Evolutionary conservation across 129 eudicot species (phyloP).

Genomic region (carrot (Daucus carota)): DNA sequence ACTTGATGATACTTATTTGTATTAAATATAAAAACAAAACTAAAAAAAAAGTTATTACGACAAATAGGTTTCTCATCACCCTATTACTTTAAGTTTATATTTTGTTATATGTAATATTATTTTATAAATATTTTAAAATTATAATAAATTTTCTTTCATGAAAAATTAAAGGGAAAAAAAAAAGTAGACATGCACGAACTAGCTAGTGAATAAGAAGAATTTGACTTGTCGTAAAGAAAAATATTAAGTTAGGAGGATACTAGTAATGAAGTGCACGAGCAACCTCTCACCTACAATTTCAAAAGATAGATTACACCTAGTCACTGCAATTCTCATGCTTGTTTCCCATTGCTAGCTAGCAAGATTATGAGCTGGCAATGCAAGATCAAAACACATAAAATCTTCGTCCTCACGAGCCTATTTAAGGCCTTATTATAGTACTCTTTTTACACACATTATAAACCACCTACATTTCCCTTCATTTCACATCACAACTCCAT

Average conservation of each 20-base stretch:
- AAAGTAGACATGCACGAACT: too few species aligned
- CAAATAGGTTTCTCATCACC: too few species aligned
- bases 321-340: conserved; percentile 25
- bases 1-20: too few species aligned
- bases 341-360: conserved; percentile 21
- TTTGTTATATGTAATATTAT: too few species aligned
- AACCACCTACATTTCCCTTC: conserved; percentile 1
- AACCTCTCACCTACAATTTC: conserved; percentile 19
- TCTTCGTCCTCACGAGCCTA: conserved; percentile 28
- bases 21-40: too few species aligned
- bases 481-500: not conserved
- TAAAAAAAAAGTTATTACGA: too few species aligned
- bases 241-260: not conserved
- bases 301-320: conserved; percentile 14
- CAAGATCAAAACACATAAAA: conserved; percentile 12
- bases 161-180: too few species aligned
- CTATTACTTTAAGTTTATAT: too few species aligned
- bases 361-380: conserved; percentile 46
- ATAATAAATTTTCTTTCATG: too few species aligned
- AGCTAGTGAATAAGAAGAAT: not conserved
- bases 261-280: conserved; percentile 33
- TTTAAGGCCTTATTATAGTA: conserved; percentile 23
- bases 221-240: not conserved
- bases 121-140: too few species aligned
- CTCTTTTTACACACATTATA: conserved; percentile 1